A percentile compares a stretch with the other conserved stretches of the same genome.
Conservation (phyloP, 2,329 filamentous ascomycete genomes). For the Decorospora gaudefroyi region DNA sequence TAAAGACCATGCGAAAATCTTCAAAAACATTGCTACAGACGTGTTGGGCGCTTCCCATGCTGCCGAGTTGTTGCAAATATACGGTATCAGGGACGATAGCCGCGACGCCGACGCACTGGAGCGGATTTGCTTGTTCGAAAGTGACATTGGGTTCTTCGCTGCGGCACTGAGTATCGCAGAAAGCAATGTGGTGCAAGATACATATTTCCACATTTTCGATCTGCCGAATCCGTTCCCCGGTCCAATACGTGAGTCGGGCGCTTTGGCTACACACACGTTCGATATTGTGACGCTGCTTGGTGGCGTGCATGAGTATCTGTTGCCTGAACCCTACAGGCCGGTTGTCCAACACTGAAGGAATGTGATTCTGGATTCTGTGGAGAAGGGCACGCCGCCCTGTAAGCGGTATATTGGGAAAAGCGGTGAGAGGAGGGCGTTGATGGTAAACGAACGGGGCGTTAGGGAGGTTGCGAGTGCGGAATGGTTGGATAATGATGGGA, state of each 20-base stretch:
- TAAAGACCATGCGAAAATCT: constrained; percentile 9
- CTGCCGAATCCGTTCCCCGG: constrained; percentile 22
- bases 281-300: constrained; percentile 24
- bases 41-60: constrained; percentile 5
- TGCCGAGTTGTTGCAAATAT: constrained; percentile 5
- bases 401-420: constrained; percentile 6
- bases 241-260: constrained; percentile 14
- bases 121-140: constrained; percentile 24
- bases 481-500: constrained; percentile 12
- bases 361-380: constrained; percentile 19
- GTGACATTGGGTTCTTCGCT: constrained; percentile 26
- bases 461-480: constrained; percentile 12
- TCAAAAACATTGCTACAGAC: constrained; percentile 2
- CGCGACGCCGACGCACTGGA: constrained; percentile 17
- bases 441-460: constrained; percentile 15
- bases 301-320: constrained; percentile 16
- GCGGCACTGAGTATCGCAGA: constrained; percentile 16
- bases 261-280: constrained; percentile 26
- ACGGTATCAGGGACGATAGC: not conserved
- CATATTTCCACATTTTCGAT: constrained; percentile 27
- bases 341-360: constrained; percentile 16
- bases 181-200: constrained; percentile 11
- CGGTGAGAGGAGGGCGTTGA: constrained; percentile 5
- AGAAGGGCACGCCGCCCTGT: constrained; percentile 14
- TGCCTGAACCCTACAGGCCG: constrained; percentile 14